phyloP scores from a whole-genome alignment of 768 basidiomycete species.

The Candolleomyces aberdarensis region DNA sequence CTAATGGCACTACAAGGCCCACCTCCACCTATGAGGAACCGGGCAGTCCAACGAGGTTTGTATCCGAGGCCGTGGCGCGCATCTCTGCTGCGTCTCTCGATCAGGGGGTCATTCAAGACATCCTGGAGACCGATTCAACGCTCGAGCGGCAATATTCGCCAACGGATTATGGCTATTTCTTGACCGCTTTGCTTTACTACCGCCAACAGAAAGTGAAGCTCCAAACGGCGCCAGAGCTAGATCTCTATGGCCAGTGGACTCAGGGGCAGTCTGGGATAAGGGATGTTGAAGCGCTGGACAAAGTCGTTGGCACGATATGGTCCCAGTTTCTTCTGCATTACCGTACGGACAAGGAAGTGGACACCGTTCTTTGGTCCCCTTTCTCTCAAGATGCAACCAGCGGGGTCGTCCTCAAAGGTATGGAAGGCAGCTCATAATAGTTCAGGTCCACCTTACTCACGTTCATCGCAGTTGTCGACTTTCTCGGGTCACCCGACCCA shows the following conservation, averaged over 20 bases:
- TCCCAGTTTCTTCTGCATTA: constrained; percentile 37
- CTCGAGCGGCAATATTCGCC: not conserved
- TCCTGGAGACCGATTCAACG: constrained; percentile 11
- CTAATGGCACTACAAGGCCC: not conserved
- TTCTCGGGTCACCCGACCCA: constrained; percentile 28
- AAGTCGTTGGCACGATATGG: constrained; percentile 35
- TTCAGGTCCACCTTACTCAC: not conserved
- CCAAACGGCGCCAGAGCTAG: constrained; percentile 14
- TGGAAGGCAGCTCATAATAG: constrained; percentile 5
- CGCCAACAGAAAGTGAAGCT: constrained; percentile 20
- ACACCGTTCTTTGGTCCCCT: constrained; percentile 45
- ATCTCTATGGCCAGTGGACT: constrained; percentile 44
- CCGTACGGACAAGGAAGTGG: constrained; percentile 38
- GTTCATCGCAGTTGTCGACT: constrained; percentile 37
- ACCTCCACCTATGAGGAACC: not conserved
- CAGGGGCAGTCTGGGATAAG: constrained; percentile 20
- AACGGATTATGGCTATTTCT: constrained; percentile 22
- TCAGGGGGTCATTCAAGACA: constrained; percentile 16
- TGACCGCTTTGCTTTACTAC: constrained; percentile 31
- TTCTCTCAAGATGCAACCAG: constrained; percentile 33
- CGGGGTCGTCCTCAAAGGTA: constrained; percentile 26
- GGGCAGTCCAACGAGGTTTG: not conserved
- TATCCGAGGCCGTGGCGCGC: not conserved
- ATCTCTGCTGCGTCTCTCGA: constrained; percentile 15
- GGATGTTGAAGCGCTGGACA: constrained; percentile 30